Evolutionary conservation across 2,329 filamentous ascomycete genomes (phyloP).

Genomic region (Aaosphaeria pasadenensis): DNA sequence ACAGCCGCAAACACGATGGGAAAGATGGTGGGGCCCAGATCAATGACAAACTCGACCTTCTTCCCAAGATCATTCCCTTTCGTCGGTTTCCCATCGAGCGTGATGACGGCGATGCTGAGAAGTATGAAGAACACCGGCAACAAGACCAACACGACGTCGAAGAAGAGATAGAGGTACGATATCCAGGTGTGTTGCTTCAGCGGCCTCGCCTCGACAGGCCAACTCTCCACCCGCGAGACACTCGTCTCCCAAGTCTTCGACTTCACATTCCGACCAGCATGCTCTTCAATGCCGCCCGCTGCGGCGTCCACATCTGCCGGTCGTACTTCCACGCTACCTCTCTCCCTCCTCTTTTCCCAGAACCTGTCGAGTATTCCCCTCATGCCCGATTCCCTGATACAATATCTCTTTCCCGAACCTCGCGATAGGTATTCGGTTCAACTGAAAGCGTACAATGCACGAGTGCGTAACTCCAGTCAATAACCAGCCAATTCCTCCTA

Average conservation of each 20-base stretch:
- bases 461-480: too few species aligned
- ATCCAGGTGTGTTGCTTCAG: conserved; percentile 24
- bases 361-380: too few species aligned
- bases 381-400: too few species aligned
- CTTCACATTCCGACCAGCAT: conserved; percentile 3
- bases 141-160: conserved; percentile 26
- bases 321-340: too few species aligned
- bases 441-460: too few species aligned
- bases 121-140: conserved; percentile 37
- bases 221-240: conserved; percentile 20
- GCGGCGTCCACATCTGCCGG: too few species aligned
- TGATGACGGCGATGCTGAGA: conserved; percentile 19
- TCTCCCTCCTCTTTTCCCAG: too few species aligned
- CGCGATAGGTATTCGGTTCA: too few species aligned
- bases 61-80: conserved; percentile 18
- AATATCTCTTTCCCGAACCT: too few species aligned
- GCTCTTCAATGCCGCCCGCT: too few species aligned
- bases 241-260: conserved; percentile 22
- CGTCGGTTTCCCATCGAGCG: conserved; percentile 23
- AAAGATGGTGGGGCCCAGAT: conserved; percentile 32
- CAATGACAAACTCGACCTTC: conserved; percentile 25
- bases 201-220: conserved; percentile 23
- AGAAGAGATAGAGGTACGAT: conserved; percentile 13
- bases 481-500: too few species aligned
- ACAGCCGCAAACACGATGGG: conserved; percentile 38